These are phyloP conservation scores for Bipolaris sorokiniana DNA, from an alignment of 2,329 filamentous ascomycete species.

Conservation along the genomic window DNA sequence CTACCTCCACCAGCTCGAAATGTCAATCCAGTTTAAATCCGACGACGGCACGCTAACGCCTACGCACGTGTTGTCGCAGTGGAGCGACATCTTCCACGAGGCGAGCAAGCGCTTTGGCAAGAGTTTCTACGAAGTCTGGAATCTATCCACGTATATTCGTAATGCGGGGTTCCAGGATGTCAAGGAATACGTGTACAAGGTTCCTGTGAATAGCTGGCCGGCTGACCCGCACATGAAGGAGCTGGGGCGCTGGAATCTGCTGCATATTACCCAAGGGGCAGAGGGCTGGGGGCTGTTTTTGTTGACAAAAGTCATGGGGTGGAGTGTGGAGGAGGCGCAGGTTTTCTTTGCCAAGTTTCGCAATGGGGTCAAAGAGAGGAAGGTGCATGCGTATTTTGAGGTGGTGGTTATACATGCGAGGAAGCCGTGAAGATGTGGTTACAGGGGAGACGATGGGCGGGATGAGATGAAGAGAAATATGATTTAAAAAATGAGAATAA, in stretches of 20 bases:
- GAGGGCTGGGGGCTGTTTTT: constrained; percentile 40
- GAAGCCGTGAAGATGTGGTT: constrained; percentile 12
- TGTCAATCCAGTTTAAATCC: constrained; percentile 48
- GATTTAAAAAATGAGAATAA: too few relatives aligned
- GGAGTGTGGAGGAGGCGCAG: constrained; percentile 53
- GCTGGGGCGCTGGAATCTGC: constrained; percentile 40
- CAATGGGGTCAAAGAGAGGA: constrained; percentile 39
- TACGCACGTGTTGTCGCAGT: constrained; percentile 37
- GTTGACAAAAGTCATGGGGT: constrained; percentile 37
- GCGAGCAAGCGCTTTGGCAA: constrained; percentile 31
- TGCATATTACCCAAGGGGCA: constrained; percentile 37
- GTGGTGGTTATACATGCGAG: constrained; percentile 26
- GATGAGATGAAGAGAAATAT: too few relatives aligned
- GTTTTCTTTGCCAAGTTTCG: constrained; percentile 48
- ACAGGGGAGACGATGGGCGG: not conserved
- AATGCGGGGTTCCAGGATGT: constrained; percentile 38
- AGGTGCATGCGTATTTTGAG: constrained; percentile 43
- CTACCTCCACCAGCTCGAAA: constrained; percentile 51
- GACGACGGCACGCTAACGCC: constrained; percentile 47
- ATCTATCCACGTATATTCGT: constrained; percentile 33
- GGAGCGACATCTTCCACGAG: constrained; percentile 37
- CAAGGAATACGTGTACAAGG: constrained; percentile 36
- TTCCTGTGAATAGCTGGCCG: constrained; percentile 39
- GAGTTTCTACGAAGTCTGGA: constrained; percentile 36
- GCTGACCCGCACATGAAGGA: constrained; percentile 41